Evolutionary conservation across 1,139 yeast species (phyloP).

Genomic region (Hansenula lynferdii): DNA sequence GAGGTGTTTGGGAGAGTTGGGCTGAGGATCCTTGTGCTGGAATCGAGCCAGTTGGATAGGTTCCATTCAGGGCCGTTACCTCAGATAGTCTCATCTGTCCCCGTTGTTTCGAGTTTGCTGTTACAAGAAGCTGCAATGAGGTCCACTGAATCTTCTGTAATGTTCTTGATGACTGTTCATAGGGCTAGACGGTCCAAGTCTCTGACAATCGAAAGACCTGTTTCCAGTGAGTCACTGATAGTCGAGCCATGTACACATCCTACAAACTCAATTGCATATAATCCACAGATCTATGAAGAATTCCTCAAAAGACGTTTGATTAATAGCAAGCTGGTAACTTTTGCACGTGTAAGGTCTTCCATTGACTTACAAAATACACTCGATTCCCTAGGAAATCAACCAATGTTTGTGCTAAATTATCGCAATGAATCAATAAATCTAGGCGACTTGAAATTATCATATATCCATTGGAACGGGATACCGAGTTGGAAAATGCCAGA

Average conservation of each 20-base stretch:
- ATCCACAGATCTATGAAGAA: not conserved
- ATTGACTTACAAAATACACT: not conserved
- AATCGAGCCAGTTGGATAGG: not conserved
- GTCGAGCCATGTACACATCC: conserved; percentile 1
- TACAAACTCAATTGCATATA: conserved; percentile 1
- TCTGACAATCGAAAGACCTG: not conserved
- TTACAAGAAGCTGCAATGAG: not conserved
- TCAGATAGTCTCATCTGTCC: not conserved
- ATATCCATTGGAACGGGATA: not conserved
- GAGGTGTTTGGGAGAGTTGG: not conserved
- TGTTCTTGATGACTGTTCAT: not conserved
- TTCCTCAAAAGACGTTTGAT: not conserved
- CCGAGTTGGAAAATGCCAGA: conserved; percentile 1
- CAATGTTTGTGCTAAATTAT: not conserved
- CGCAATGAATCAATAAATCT: not conserved
- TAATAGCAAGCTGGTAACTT: not conserved
- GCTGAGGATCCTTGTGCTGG: not conserved
- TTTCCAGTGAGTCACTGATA: not conserved
- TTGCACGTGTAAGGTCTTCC: not conserved
- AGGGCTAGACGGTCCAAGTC: not conserved
- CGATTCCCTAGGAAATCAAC: not conserved
- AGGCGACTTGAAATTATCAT: not conserved
- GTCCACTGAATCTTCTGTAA: not conserved
- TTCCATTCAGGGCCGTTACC: not conserved
- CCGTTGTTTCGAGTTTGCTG: not conserved